Evolutionary conservation across 2,329 filamentous ascomycete species (phyloP), one percentile per base, ranked within the genome.

Genomic region (Pseudogymnoascus sp.): DNA sequence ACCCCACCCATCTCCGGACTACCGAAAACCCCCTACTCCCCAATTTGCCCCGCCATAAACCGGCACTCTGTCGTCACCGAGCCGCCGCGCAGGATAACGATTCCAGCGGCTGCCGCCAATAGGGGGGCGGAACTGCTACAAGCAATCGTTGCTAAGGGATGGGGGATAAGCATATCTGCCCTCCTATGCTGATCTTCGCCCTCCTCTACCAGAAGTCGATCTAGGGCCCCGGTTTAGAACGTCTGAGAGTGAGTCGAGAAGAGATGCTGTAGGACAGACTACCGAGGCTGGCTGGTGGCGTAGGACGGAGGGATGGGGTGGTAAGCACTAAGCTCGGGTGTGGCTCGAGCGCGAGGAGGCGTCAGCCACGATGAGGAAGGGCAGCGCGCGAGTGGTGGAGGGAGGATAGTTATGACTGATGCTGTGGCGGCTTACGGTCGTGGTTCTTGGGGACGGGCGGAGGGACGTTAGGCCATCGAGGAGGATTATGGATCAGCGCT

Each of bases 101-200:
- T 28, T 28, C 6, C 44, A 28, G 14, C 44, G 44, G 44, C 12
- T 14, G 23, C 44, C 23, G 23, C 47, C 47, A 53, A 53, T 53
- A 6, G n/a, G 47, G 25, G n/a, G 1, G 8, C 25, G 8, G 5
- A 53, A 7, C n/a, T 8, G 4, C 25, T 28, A 53, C n/a, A 53
- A 53, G 47, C 47, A 53, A 28, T n/a, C 5, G 14, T 1, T n/a
- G n/a, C 8, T 10, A n/a, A 1, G 10, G 12, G 10, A 11, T 10
- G 47, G 47, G n/a, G 25, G 47, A 53, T 53, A 53, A 33, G 47
- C 47, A 53, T 53, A 53, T 25, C 47, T 50, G 47, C 47, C 25
- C 25, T 53, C n/a, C 10, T 53, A n/a, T 33, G 47, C n/a, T 53
- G 25, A 53, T 53, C 47, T 53, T 18, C 16, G 2, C 14, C 47